A percentile compares a stretch with the other conserved stretches of the same genome.
These are phyloP conservation scores for Lanzia echinophila DNA, from an alignment of 2,329 filamentous ascomycete genomes.

Conservation along the genomic window DNA sequence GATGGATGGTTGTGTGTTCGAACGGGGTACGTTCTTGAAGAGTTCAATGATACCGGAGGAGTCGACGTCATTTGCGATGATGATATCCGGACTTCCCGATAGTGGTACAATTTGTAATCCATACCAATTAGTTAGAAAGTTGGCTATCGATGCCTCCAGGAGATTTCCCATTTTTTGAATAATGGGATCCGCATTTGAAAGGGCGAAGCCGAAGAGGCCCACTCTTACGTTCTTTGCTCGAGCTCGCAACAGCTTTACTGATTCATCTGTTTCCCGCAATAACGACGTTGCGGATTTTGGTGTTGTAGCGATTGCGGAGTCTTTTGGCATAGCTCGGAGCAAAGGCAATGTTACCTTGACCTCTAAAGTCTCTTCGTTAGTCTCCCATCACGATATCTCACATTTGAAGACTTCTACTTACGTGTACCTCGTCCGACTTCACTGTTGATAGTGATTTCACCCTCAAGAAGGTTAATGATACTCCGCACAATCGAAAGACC, in stretches of 20 bases:
- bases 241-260: constrained; percentile 18
- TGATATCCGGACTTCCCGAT: constrained; percentile 20
- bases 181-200: constrained; percentile 19
- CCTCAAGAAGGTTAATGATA: constrained; percentile 54
- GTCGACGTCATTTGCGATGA: constrained; percentile 25
- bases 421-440: constrained; percentile 49
- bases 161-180: constrained; percentile 15
- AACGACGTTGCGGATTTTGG: constrained; percentile 19
- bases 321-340: constrained; percentile 25
- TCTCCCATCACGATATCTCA: background rate
- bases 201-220: constrained; percentile 26
- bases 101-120: constrained; percentile 26
- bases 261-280: constrained; percentile 21
- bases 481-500: constrained; percentile 59
- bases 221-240: constrained; percentile 20
- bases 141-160: constrained; percentile 23
- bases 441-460: constrained; percentile 52
- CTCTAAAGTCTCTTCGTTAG: constrained; percentile 19
- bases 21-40: constrained; percentile 6
- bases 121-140: constrained; percentile 28
- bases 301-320: constrained; percentile 11
- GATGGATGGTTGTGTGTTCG: constrained; percentile 17
- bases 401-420: constrained; percentile 27
- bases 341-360: constrained; percentile 29
- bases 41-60: constrained; percentile 17